Evolutionary conservation across 495 filamentous ascomycete genomes (phyloP).

Genomic region (Aspergillus baeticus): DNA sequence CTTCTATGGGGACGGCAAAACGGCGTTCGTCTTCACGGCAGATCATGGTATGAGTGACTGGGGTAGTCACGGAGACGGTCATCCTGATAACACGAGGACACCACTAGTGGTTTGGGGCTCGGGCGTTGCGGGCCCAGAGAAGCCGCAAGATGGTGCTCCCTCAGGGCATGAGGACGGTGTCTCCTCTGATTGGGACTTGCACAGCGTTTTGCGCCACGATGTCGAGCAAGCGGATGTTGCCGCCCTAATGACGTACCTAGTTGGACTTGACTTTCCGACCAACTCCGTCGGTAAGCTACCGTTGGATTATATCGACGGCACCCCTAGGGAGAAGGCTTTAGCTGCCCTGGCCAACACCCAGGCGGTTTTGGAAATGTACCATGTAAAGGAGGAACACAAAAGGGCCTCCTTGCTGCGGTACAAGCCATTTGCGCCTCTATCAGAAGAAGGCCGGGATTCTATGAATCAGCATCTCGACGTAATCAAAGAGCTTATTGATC

Average conservation of each 20-base stretch:
- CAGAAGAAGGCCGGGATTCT: slow-evolving; percentile 56
- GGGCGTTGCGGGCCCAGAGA: slow-evolving; percentile 75
- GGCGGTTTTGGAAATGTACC: slow-evolving; percentile 95
- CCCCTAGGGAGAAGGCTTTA: slow-evolving; percentile 73
- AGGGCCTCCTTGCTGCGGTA: slow-evolving; percentile 72
- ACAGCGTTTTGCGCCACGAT: slow-evolving; percentile 79
- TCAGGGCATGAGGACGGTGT: slow-evolving; percentile 91
- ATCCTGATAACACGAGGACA: slow-evolving; percentile 96
- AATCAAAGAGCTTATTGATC: slow-evolving; percentile 66
- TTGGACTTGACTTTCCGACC: slow-evolving; percentile 85
- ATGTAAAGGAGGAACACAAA: slow-evolving; percentile 89
- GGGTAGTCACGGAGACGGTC: slow-evolving; percentile 96
- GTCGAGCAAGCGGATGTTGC: slow-evolving; percentile 95
- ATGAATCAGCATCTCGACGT: slow-evolving; percentile 65
- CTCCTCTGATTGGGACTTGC: slow-evolving; percentile 83
- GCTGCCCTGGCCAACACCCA: slow-evolving; percentile 83
- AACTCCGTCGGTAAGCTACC: slow-evolving; percentile 97
- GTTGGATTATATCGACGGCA: slow-evolving; percentile 72
- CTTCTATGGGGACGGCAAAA: slow-evolving; percentile 90
- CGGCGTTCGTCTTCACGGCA: slow-evolving; percentile 94
- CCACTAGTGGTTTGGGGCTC: slow-evolving; percentile 94
- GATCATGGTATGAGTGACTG: slow-evolving; percentile 99
- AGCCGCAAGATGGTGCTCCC: slow-evolving; percentile 49
- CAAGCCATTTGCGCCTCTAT: slow-evolving; percentile 63
- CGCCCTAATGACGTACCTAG: slow-evolving; percentile 94